Evolutionary conservation across 1,139 yeast genomes (phyloP).

Genomic region (Debaryomyces singareniensis): DNA sequence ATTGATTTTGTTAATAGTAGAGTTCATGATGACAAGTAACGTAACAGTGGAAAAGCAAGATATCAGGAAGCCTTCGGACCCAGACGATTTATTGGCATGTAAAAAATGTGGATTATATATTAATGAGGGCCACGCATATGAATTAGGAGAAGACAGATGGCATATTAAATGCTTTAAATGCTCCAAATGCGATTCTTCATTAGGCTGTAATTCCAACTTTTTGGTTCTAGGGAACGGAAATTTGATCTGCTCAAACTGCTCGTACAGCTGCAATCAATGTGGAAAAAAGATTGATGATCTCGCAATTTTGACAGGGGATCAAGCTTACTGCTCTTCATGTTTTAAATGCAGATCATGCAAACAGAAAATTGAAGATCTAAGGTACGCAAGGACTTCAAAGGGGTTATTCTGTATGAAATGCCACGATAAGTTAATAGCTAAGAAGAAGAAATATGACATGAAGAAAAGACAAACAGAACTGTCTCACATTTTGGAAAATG

Average conservation of each 20-base stretch:
- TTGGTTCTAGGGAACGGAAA: constrained; percentile 90
- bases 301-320: constrained; percentile 94
- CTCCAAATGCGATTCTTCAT: constrained; percentile 67
- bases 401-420: constrained; percentile 93
- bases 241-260: constrained; percentile 83
- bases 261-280: constrained; percentile 85
- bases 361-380: constrained; percentile 77
- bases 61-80: too few relatives aligned
- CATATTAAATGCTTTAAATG: constrained; percentile 90
- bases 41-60: too few relatives aligned
- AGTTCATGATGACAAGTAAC: too few relatives aligned
- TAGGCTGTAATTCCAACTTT: constrained; percentile 86
- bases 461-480: constrained; percentile 30
- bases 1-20: too few relatives aligned
- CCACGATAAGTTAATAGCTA: constrained; percentile 76
- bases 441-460: constrained; percentile 49
- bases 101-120: constrained; percentile 44
- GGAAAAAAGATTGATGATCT: constrained; percentile 86
- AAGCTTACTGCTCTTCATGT: constrained; percentile 89
- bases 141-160: constrained; percentile 90
- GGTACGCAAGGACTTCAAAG: constrained; percentile 90
- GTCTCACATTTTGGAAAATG: constrained; percentile 8
- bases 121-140: constrained; percentile 74
- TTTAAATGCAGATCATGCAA: constrained; percentile 90
- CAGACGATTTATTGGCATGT: constrained; percentile 15